Percentiles rank a stretch among this genome's conserved stretches.
Conservation (phyloP, 2,329 filamentous ascomycete genomes). For the Chrysosporium keratinophilum region DNA sequence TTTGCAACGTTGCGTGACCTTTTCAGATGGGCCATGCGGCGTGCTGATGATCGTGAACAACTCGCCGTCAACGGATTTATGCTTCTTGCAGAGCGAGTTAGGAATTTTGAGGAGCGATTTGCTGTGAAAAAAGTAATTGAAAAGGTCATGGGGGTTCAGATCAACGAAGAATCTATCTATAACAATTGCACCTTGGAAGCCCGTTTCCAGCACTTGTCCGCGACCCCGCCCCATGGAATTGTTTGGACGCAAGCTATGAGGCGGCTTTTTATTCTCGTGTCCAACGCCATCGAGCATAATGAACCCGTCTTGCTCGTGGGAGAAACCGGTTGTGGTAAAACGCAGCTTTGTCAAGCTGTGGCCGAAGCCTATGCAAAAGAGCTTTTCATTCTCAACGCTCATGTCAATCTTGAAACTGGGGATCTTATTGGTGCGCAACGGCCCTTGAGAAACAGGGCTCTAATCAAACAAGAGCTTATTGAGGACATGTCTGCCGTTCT, state of each 20-base stretch:
- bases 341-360: conserved; percentile 85
- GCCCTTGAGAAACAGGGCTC: conserved; percentile 74
- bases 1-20: conserved; percentile 94
- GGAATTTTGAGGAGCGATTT: conserved; percentile 74
- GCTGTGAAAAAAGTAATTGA: conserved; percentile 85
- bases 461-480: conserved; percentile 56
- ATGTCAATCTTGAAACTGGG: conserved; percentile 95
- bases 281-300: conserved; percentile 72
- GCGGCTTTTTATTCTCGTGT: conserved; percentile 79
- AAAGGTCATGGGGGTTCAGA: conserved; percentile 73
- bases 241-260: conserved; percentile 97
- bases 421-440: conserved; percentile 93
- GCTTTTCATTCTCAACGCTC: conserved; percentile 86
- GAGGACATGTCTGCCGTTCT: conserved; percentile 47
- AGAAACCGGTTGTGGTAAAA: conserved; percentile 96
- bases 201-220: conserved; percentile 38
- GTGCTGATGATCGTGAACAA: conserved; percentile 74
- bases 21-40: conserved; percentile 85
- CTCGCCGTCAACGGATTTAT: conserved; percentile 91
- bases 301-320: conserved; percentile 91
- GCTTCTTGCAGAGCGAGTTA: conserved; percentile 86
- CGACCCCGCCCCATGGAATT: conserved; percentile 40
- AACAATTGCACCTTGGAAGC: conserved; percentile 48
- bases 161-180: conserved; percentile 67
- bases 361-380: conserved; percentile 67